Base-by-base conservation (phyloP, 2,329 filamentous ascomycete genomes). In the Graphium sp. region DNA sequence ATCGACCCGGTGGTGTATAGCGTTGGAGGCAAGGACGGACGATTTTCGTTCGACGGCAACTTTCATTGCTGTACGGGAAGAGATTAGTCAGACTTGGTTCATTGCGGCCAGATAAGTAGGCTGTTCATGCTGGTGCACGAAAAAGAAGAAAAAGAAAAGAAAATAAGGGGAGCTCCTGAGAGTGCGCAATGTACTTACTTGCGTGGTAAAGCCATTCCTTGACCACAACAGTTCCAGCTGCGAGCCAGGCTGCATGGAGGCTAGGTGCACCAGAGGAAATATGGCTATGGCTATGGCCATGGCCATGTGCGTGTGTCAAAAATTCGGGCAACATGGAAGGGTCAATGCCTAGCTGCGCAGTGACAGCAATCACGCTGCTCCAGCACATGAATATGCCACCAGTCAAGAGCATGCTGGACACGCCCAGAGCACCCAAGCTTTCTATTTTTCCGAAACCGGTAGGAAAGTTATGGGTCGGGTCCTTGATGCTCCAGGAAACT, bases 161-260 rank as follows among this genome's bases (percentile, higher is more conserved):
- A 24, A 18, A 18, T 18, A 23, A 7, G 27, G 26, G 21, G 10
- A 19, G 17, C 20, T 7, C 24, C 26, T 25, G 20, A n/a, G 8
- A 8, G 26, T 22, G 11, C 11, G 26, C 27, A 14, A 11, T 14
- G 20, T n/a, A 70, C 80, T 62, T 72, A 89, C 87, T 98, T 37
- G 87, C 83, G 59, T 79, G 76, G 48, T 95, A 98, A 16, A 98
- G 60, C 82, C 85, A 98, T 53, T 98, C 89, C 55, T 98, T 98
- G 43, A 95, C 60, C 16, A 83, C 52, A 32, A 98, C 89, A 2
- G 83, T 93, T 13, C 82, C 87, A 22, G 71, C 78, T 20, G 89
- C 87, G 34, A 98, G 58, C 89, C 89, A 98, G 6, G 82, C 87
- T 14, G 89, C 89, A 49, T 95, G 85, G 39, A 98, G 67, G 50